Evolutionary conservation across 1,139 yeast genomes (phyloP).

Genomic region (Pichia sp.): DNA sequence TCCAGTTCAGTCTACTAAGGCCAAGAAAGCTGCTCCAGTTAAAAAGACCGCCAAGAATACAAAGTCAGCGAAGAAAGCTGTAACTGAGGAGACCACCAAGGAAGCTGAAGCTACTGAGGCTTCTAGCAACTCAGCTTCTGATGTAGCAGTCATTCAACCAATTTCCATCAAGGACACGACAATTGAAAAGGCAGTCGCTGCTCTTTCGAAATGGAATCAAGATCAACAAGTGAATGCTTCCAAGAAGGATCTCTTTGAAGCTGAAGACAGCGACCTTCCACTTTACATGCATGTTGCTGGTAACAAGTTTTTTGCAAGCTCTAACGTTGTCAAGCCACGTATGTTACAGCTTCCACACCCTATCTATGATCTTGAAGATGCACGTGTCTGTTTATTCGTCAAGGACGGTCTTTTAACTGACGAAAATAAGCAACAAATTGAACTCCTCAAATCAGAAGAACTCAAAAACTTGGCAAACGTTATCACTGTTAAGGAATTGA

Average conservation of each 20-base stretch:
- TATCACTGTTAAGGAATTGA: conserved; percentile 49
- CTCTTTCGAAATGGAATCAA: conserved; percentile 40
- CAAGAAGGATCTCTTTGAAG: conserved; percentile 43
- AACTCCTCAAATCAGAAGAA: conserved; percentile 34
- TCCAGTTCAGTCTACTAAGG: too few relatives aligned
- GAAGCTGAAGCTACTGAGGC: too few relatives aligned
- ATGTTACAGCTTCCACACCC: conserved; percentile 49
- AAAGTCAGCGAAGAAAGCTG: conserved; percentile 5
- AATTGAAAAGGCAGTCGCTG: conserved; percentile 42
- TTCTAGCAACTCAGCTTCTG: too few relatives aligned
- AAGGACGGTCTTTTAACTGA: conserved; percentile 61
- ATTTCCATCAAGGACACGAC: conserved; percentile 17
- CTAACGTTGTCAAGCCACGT: conserved; percentile 69
- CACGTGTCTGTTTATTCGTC: conserved; percentile 63
- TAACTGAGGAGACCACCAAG: too few relatives aligned
- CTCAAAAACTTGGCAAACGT: conserved; percentile 43
- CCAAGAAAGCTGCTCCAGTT: too few relatives aligned
- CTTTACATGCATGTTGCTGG: conserved; percentile 56
- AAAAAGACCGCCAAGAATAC: neutral
- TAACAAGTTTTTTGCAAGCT: conserved; percentile 55
- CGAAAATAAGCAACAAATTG: conserved; percentile 55
- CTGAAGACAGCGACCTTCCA: conserved; percentile 39
- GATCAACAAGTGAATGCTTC: conserved; percentile 25
- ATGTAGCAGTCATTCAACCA: conserved; percentile 19
- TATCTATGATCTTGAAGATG: conserved; percentile 37